A percentile compares a stretch with the other conserved stretches of the same genome.
Conservation (phyloP, 1,284 basidiomycete species). For the Papiliotrema flavescens region DNA sequence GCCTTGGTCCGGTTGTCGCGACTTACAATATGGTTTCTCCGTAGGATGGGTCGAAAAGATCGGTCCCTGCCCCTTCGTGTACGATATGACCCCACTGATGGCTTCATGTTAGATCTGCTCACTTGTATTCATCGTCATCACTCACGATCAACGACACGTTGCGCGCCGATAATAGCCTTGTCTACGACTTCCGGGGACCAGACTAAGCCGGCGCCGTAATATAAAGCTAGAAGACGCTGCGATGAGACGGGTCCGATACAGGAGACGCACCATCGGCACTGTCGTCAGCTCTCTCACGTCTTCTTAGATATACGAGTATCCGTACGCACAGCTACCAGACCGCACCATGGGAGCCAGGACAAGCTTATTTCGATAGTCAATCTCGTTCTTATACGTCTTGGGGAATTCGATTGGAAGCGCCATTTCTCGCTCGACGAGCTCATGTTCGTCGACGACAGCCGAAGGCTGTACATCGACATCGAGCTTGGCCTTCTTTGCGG, state of each 20-base stretch:
- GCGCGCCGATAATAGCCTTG: conserved; percentile 85
- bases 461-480: neutral
- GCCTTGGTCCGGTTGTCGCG: neutral
- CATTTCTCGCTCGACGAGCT: conserved; percentile 34
- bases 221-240: conserved; percentile 72
- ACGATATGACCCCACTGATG: conserved; percentile 82
- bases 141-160: conserved; percentile 79
- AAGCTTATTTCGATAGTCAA: conserved; percentile 65
- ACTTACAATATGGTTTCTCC: conserved; percentile 72
- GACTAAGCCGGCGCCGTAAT: conserved; percentile 89
- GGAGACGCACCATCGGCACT: conserved; percentile 14
- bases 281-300: conserved; percentile 54
- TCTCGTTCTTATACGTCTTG: conserved; percentile 32
- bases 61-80: conserved; percentile 66
- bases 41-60: conserved; percentile 92
- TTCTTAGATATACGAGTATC: conserved; percentile 80
- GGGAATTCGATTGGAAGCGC: conserved; percentile 27
- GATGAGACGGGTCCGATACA: conserved; percentile 12
- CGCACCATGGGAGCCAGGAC: conserved; percentile 94
- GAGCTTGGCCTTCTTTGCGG: conserved; percentile 4
- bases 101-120: conserved; percentile 53
- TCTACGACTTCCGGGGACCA: conserved; percentile 98
- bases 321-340: conserved; percentile 71
- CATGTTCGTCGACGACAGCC: neutral
- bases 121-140: conserved; percentile 11